phyloP scores from a whole-genome alignment of 2,329 filamentous ascomycete genomes.

The Verticillium klebahnii region DNA sequence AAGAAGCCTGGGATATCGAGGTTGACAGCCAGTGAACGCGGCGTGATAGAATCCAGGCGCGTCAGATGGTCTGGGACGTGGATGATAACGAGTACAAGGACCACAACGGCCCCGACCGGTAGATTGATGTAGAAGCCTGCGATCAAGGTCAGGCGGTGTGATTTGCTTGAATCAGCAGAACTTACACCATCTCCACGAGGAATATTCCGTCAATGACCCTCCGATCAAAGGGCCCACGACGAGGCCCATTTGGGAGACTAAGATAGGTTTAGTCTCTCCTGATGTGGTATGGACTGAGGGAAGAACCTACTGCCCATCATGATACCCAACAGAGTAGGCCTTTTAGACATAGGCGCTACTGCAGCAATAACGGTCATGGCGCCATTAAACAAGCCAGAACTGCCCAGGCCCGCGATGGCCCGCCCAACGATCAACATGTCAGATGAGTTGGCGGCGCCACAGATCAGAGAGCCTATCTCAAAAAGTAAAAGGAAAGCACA shows the following conservation, averaged over 20 bases:
- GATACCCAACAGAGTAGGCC: constrained; percentile 10
- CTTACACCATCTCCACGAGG: constrained; percentile 39
- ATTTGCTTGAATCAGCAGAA: not conserved
- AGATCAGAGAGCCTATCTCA: constrained; percentile 40
- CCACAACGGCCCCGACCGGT: constrained; percentile 33
- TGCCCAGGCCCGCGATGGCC: constrained; percentile 42
- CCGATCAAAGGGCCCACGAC: constrained; percentile 42
- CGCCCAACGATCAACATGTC: constrained; percentile 45
- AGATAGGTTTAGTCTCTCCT: not conserved
- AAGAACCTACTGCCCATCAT: constrained; percentile 3
- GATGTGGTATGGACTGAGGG: not conserved
- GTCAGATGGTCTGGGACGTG: constrained; percentile 29
- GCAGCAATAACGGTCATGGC: constrained; percentile 26
- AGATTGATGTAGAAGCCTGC: constrained; percentile 43
- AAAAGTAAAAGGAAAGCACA: constrained; percentile 24
- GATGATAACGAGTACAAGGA: constrained; percentile 23
- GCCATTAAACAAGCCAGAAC: constrained; percentile 36
- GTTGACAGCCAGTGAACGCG: constrained; percentile 4
- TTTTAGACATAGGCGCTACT: constrained; percentile 18
- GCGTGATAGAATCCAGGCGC: not conserved
- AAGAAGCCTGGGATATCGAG: constrained; percentile 38
- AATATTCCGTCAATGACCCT: constrained; percentile 30
- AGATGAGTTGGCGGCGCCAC: constrained; percentile 38
- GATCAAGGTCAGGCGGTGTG: not conserved
- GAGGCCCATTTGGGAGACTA: constrained; percentile 37